Evolutionary conservation across 306 rosid genomes (phyloP).

Genomic region (Lathyrus tuberosus): DNA sequence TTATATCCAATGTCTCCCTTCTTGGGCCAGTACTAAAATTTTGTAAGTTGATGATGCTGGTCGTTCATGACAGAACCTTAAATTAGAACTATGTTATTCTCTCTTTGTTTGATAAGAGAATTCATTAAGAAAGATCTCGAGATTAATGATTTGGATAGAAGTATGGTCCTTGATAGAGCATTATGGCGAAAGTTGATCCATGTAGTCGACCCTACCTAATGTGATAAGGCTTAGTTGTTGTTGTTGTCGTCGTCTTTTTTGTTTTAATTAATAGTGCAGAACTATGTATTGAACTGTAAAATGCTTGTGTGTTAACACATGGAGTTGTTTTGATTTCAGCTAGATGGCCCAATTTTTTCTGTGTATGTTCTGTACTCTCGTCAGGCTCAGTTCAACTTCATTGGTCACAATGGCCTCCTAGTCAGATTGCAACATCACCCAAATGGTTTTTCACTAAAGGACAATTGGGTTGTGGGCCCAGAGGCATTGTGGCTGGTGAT

Average conservation of each 20-base stretch:
- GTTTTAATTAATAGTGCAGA: not conserved
- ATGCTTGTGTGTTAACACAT: conserved; percentile 42
- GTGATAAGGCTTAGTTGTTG: no score
- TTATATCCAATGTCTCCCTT: not conserved
- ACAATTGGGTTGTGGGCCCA: conserved; percentile 89
- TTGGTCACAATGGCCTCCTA: conserved; percentile 96
- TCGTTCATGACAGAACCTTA: not conserved
- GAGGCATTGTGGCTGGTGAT: conserved; percentile 97
- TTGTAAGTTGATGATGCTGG: conserved; percentile 26
- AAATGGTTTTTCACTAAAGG: conserved; percentile 96
- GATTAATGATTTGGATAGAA: no score
- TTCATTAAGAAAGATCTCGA: no score
- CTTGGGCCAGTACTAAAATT: not conserved
- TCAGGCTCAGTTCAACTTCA: conserved; percentile 96
- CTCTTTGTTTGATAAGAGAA: conserved; percentile 2
- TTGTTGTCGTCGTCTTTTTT: not conserved
- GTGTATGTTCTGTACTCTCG: conserved; percentile 89
- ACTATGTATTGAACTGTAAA: conserved; percentile 6
- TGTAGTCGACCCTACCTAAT: no score
- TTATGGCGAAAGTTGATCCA: no score
- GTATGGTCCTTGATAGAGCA: no score
- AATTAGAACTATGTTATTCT: conserved; percentile 3
- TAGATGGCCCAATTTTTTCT: conserved; percentile 95
- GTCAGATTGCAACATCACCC: conserved; percentile 61
- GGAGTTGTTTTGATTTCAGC: conserved; percentile 64